Evolutionary conservation across 805 yeast species (phyloP).

Genomic region (Pichia manshurica): DNA sequence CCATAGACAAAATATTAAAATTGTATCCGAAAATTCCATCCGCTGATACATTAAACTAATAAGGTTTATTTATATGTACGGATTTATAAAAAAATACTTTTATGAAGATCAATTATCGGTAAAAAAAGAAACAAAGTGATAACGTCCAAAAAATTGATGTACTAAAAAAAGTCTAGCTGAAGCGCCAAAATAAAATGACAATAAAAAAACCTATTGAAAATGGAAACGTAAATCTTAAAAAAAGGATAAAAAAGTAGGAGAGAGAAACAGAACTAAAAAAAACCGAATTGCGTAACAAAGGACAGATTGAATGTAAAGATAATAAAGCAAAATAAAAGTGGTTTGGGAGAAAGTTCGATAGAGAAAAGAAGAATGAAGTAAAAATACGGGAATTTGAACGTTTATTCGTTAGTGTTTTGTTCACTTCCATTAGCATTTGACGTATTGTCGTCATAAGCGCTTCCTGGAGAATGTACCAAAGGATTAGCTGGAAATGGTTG

Average conservation of each 20-base stretch:
- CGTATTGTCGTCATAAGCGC: background rate
- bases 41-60: background rate
- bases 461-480: conserved; percentile 11
- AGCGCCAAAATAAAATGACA: background rate
- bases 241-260: background rate
- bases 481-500: conserved; percentile 21
- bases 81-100: background rate
- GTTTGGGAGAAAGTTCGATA: background rate
- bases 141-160: background rate
- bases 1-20: conserved; percentile 38
- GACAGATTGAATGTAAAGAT: background rate
- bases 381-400: background rate
- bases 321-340: background rate
- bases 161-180: background rate
- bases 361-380: background rate
- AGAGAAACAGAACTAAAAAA: background rate
- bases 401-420: background rate
- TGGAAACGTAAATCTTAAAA: background rate
- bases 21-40: conserved; percentile 46
- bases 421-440: background rate
- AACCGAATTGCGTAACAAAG: background rate
- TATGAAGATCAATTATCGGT: background rate
- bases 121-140: background rate
- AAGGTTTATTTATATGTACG: background rate
- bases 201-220: background rate